Evolutionary conservation across 306 rosid species (phyloP).

Genomic region (Vigna reflexopilosa): DNA sequence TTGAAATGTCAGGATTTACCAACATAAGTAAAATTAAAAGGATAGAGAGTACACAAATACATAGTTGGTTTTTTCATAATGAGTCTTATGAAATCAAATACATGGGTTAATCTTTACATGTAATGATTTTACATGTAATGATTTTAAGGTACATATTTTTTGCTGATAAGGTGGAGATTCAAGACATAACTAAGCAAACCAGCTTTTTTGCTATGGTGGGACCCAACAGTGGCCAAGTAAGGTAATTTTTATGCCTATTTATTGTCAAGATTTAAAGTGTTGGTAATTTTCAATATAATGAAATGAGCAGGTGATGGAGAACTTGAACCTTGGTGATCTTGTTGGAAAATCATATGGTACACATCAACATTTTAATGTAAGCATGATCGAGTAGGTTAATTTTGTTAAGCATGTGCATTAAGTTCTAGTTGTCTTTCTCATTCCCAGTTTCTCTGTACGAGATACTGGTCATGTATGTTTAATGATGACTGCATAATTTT

Average conservation of each 20-base stretch:
- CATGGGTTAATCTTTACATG: slow-evolving; percentile 23
- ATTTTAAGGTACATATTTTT: slow-evolving; percentile 80
- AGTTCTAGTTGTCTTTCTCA: slow-evolving; percentile 23
- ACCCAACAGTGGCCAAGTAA: slow-evolving; percentile 88
- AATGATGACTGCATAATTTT: slow-evolving; percentile 32
- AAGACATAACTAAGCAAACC: slow-evolving; percentile 85
- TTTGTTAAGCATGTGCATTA: slow-evolving; percentile 6
- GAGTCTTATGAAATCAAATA: slow-evolving; percentile 25
- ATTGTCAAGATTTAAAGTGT: slow-evolving; percentile 31
- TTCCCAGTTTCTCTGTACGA: slow-evolving; percentile 11
- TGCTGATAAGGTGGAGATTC: slow-evolving; percentile 88
- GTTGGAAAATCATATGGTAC: slow-evolving; percentile 88
- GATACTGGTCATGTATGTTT: slow-evolving; percentile 29
- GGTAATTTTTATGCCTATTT: slow-evolving; percentile 24
- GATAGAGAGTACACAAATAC: background rate
- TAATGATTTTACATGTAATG: slow-evolving; percentile 35
- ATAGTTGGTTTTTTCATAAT: slow-evolving; percentile 31
- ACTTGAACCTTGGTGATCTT: slow-evolving; percentile 75
- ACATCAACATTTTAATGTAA: slow-evolving; percentile 83
- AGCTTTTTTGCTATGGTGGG: slow-evolving; percentile 86
- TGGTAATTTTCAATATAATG: slow-evolving; percentile 40
- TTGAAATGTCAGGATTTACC: slow-evolving; percentile 29
- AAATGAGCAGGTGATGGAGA: slow-evolving; percentile 72
- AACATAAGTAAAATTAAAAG: background rate
- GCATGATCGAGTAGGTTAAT: slow-evolving; percentile 38